These are phyloP conservation scores for Salix purpurea DNA, from an alignment of 345 rosid species.

Conservation along the genomic window DNA sequence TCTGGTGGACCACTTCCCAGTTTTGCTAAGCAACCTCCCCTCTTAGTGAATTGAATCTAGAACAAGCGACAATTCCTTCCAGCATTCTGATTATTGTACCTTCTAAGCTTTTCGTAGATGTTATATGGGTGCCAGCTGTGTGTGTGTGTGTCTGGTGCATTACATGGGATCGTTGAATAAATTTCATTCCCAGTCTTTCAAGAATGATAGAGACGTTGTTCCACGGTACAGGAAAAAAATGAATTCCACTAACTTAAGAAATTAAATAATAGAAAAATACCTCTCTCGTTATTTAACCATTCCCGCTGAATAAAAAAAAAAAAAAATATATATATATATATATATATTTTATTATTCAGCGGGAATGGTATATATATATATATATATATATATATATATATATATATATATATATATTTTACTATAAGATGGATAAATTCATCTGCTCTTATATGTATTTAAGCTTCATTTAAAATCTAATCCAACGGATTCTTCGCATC, in stretches of 20 bases:
- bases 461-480: background rate
- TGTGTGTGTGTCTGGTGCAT: background rate
- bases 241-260: background rate
- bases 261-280: background rate
- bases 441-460: background rate
- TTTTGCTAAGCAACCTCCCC: background rate
- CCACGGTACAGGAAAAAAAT: background rate
- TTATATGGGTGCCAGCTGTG: background rate
- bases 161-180: background rate
- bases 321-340: too few species aligned
- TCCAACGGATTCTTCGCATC: background rate
- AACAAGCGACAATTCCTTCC: background rate
- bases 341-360: too few species aligned
- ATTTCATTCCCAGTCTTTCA: background rate
- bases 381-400: too few species aligned
- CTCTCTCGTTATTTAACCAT: too few species aligned
- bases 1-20: conserved; percentile 15
- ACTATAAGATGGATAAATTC: too few species aligned
- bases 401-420: too few species aligned
- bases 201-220: background rate
- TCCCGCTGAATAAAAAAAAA: too few species aligned
- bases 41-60: conserved; percentile 12
- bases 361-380: too few species aligned
- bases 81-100: background rate
- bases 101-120: background rate